phyloP scores from a whole-genome alignment of 768 basidiomycete species.

The Crepidotus variabilis region DNA sequence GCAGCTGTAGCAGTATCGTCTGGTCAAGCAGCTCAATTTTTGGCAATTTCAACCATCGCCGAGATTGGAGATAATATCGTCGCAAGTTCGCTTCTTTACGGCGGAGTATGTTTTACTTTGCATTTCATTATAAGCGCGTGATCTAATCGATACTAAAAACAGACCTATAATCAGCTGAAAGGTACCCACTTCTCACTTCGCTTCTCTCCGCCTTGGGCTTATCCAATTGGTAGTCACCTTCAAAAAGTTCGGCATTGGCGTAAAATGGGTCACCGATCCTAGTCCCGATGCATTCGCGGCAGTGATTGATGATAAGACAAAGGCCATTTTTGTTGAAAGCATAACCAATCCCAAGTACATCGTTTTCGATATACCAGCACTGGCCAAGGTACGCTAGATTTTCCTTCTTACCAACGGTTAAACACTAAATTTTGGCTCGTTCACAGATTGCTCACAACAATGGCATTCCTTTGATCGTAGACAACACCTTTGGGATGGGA shows the following conservation, averaged over 20 bases:
- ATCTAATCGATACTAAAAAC: neutral
- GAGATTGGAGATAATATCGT: constrained; percentile 75
- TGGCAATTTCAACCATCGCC: constrained; percentile 61
- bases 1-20: constrained; percentile 74
- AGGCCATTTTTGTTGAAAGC: constrained; percentile 70
- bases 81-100: constrained; percentile 64
- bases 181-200: constrained; percentile 18
- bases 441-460: constrained; percentile 64
- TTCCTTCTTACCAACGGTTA: neutral
- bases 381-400: constrained; percentile 64
- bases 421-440: neutral
- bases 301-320: constrained; percentile 76
- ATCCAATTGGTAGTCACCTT: constrained; percentile 44
- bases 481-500: constrained; percentile 78
- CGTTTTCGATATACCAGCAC: constrained; percentile 60
- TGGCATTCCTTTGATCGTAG: constrained; percentile 75
- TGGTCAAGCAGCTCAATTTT: constrained; percentile 76
- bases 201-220: constrained; percentile 7
- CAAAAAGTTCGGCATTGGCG: constrained; percentile 62
- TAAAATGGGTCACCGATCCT: constrained; percentile 57
- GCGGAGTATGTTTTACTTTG: constrained; percentile 46
- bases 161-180: constrained; percentile 78
- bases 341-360: constrained; percentile 80
- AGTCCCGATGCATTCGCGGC: constrained; percentile 56
- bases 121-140: neutral